A percentile compares a stretch with the other conserved stretches of the same genome.
phyloP scores from a whole-genome alignment of 169 alveolate species.

The Cryptosporidium xiaoi region DNA sequence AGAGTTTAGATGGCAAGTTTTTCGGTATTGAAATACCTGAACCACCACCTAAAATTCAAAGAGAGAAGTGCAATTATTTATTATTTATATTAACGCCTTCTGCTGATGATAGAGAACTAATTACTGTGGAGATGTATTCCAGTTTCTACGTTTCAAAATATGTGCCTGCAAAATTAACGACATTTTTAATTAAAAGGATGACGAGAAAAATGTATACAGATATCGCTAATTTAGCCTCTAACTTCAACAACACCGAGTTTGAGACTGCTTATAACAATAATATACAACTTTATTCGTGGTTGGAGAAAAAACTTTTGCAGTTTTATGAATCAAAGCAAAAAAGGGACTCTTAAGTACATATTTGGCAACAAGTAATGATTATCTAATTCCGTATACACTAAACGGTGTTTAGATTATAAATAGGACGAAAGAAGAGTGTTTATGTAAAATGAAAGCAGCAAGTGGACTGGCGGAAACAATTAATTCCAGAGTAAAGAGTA shows the following conservation, averaged over 20 bases:
- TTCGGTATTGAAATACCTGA: conserved; percentile 69
- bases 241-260: conserved; percentile 32
- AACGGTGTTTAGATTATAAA: too few species aligned
- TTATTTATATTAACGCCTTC: conserved; percentile 55
- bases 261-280: conserved; percentile 54
- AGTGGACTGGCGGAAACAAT: too few species aligned
- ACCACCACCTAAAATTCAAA: conserved; percentile 71
- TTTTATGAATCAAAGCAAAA: conserved; percentile 18
- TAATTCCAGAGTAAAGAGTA: too few species aligned
- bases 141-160: conserved; percentile 40
- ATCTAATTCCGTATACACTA: too few species aligned
- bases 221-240: conserved; percentile 55
- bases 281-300: conserved; percentile 54
- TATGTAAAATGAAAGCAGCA: too few species aligned
- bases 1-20: conserved; percentile 14
- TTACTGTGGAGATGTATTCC: conserved; percentile 61
- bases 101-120: not conserved
- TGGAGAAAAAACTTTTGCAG: conserved; percentile 44
- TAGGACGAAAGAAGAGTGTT: too few species aligned
- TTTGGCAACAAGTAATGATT: too few species aligned
- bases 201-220: conserved; percentile 62
- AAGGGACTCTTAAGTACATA: not conserved
- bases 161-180: conserved; percentile 41
- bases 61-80: conserved; percentile 60
- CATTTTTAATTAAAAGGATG: conserved; percentile 65